A percentile compares a stretch with the other conserved stretches of the same genome.
Evolutionary conservation across 345 rosid species (phyloP).

Genomic region (Cardiospermum halicacabum): DNA sequence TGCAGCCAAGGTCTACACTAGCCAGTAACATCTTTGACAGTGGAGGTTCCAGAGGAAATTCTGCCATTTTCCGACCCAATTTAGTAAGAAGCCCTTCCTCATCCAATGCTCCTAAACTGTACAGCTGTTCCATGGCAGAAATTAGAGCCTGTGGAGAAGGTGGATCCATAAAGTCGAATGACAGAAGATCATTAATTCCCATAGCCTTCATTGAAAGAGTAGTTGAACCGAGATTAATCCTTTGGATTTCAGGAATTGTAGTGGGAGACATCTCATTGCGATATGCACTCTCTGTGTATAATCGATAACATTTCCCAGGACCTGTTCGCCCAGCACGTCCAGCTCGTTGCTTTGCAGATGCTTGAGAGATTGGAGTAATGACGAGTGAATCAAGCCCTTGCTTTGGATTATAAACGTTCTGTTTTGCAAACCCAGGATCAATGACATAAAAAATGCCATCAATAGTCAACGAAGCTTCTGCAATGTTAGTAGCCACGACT

Average conservation of each 20-base stretch:
- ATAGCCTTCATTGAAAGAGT: constrained; percentile 82
- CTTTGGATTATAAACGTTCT: constrained; percentile 77
- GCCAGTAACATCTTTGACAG: constrained; percentile 90
- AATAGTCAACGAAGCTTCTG: constrained; percentile 76
- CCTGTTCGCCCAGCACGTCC: constrained; percentile 91
- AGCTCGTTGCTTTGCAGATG: constrained; percentile 81
- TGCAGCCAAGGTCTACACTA: constrained; percentile 92
- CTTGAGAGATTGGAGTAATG: constrained; percentile 84
- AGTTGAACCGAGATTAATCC: constrained; percentile 71
- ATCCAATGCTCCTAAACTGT: constrained; percentile 80
- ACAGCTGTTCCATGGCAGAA: constrained; percentile 90
- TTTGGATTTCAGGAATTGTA: constrained; percentile 81
- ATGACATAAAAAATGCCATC: constrained; percentile 79
- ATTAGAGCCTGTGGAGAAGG: constrained; percentile 75
- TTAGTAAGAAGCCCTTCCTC: constrained; percentile 90
- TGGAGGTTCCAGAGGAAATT: constrained; percentile 91
- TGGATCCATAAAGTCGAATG: constrained; percentile 75
- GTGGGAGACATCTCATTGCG: constrained; percentile 84
- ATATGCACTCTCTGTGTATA: constrained; percentile 74
- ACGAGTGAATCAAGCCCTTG: constrained; percentile 73
- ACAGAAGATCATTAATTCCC: constrained; percentile 82
- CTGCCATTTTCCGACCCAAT: constrained; percentile 94
- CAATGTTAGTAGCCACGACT: constrained; percentile 82
- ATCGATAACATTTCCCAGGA: constrained; percentile 80
- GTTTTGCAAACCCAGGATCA: constrained; percentile 86